Evolutionary conservation across 73 alveolate genomes (phyloP), one percentile per base, ranked within the genome.

Genomic region (Paramecium primaurelia): DNA sequence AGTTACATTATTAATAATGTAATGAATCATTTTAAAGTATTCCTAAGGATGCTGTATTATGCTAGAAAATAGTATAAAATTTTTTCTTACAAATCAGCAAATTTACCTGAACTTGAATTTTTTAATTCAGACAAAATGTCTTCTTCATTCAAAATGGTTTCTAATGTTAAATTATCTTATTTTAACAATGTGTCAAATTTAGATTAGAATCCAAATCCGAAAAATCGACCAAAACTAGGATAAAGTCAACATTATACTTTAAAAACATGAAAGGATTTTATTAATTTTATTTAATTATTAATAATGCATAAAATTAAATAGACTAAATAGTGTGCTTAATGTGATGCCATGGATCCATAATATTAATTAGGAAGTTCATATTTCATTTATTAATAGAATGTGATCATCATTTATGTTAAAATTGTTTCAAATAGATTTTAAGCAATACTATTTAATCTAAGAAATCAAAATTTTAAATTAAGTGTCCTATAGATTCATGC

Each of bases 61-160:
- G 28, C 71, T 80, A 49, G 32, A 18, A 3, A n/a, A 47, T 25
- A 42, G 37, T 49, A 0, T 8, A 25, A 22, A 45, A 20, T 20
- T 45, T 45, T 6, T 2, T 8, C 51, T 64, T 80, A 42, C 75
- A 49, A 80, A 80, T 49, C 91, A 42, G 75, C 87, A 45, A 42
- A 80, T 22, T 49, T 80, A 47, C 47, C 77, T 42, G 75, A 80
- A 22, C 91, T 49, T 22, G 20, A 36, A 28, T 44, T 80, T 80
- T 42, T 80, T 26, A 73, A 73, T 73, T 73, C 87, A 34, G 32
- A 8, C 40, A 73, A 73, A 36, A 73, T 73, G 59, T 73, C 87
- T 38, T 73, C 87, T 10, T 73, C 87, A 73, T 73, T 40, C 47
- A 73, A 73, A 1, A 73, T 73, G 32, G 87, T 73, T 40, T 73